Evolutionary conservation across 768 basidiomycete species (phyloP).

Genomic region (Mycena floridula): DNA sequence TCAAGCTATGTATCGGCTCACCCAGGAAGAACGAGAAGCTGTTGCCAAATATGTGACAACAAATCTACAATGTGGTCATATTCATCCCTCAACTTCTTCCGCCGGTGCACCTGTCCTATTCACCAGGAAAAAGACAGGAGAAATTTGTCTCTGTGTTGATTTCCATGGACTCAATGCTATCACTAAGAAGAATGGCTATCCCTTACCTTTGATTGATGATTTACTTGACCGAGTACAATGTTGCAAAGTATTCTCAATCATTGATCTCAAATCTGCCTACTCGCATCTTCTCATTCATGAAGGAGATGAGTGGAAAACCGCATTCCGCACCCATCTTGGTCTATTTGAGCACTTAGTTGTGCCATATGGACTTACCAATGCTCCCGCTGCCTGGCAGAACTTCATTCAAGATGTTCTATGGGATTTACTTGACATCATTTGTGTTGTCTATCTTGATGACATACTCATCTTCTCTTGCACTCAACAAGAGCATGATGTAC

Average conservation of each 20-base stretch:
- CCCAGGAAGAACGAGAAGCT: no score
- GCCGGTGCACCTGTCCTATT: slow-evolving; percentile 19
- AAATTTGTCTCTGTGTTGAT: slow-evolving; percentile 17
- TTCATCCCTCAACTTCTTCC: slow-evolving; percentile 15
- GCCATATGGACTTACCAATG: slow-evolving; percentile 20
- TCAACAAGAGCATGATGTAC: slow-evolving; percentile 9
- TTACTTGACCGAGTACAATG: slow-evolving; percentile 16
- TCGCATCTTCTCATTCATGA: slow-evolving; percentile 20
- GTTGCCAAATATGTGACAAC: no score
- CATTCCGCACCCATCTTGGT: slow-evolving; percentile 21
- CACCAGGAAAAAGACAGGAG: slow-evolving; percentile 16
- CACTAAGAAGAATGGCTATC: slow-evolving; percentile 26
- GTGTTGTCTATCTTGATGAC: slow-evolving; percentile 24
- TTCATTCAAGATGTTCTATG: slow-evolving; percentile 18
- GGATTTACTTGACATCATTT: slow-evolving; percentile 15
- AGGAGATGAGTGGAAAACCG: slow-evolving; percentile 26
- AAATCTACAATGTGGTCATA: slow-evolving; percentile 21
- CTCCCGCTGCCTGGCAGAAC: slow-evolving; percentile 20
- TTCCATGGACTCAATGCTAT: slow-evolving; percentile 10
- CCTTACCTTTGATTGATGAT: slow-evolving; percentile 25
- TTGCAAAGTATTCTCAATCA: slow-evolving; percentile 10
- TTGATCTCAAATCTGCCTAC: slow-evolving; percentile 19
- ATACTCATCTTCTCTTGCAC: slow-evolving; percentile 22
- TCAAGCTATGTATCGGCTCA: no score
- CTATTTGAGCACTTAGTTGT: slow-evolving; percentile 22